Conservation (phyloP, 2,329 filamentous ascomycete genomes). For the Exutisphaerella laricina region DNA sequence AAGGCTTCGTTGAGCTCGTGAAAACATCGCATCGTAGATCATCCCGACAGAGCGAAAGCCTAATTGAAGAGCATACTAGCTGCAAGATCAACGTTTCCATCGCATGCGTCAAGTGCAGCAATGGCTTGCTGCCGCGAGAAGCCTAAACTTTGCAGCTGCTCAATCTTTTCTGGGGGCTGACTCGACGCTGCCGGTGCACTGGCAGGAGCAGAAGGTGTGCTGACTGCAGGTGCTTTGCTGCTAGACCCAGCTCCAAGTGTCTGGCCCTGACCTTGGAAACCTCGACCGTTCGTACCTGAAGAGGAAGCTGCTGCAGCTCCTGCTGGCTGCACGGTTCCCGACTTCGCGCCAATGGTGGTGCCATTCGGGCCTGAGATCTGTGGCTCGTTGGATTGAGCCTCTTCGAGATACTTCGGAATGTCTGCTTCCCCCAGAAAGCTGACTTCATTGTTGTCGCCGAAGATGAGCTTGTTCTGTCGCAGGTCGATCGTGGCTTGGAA, state of each 20-base stretch:
- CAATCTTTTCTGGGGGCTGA: slow-evolving; percentile 61
- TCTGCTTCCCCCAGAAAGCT: slow-evolving; percentile 88
- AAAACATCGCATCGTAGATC: too few species aligned
- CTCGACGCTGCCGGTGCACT: slow-evolving; percentile 11
- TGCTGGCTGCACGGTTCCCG: slow-evolving; percentile 65
- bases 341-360: slow-evolving; percentile 78
- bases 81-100: slow-evolving; percentile 83
- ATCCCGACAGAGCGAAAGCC: not conserved
- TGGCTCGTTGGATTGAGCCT: slow-evolving; percentile 69
- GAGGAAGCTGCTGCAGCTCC: slow-evolving; percentile 33
- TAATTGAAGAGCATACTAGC: slow-evolving; percentile 59
- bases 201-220: slow-evolving; percentile 13
- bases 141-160: slow-evolving; percentile 70
- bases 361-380: slow-evolving; percentile 79
- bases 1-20: too few species aligned
- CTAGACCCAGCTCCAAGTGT: slow-evolving; percentile 21
- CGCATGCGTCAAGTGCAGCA: slow-evolving; percentile 72
- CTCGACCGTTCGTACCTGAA: slow-evolving; percentile 17
- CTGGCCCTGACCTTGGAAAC: slow-evolving; percentile 32
- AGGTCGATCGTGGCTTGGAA: slow-evolving; percentile 93
- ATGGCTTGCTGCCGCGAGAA: slow-evolving; percentile 71
- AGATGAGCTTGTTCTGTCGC: slow-evolving; percentile 74
- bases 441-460: slow-evolving; percentile 68
- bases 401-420: slow-evolving; percentile 77
- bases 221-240: slow-evolving; percentile 17